Base-by-base conservation (phyloP, 345 rosid genomes). In the Citrus trifoliata region DNA sequence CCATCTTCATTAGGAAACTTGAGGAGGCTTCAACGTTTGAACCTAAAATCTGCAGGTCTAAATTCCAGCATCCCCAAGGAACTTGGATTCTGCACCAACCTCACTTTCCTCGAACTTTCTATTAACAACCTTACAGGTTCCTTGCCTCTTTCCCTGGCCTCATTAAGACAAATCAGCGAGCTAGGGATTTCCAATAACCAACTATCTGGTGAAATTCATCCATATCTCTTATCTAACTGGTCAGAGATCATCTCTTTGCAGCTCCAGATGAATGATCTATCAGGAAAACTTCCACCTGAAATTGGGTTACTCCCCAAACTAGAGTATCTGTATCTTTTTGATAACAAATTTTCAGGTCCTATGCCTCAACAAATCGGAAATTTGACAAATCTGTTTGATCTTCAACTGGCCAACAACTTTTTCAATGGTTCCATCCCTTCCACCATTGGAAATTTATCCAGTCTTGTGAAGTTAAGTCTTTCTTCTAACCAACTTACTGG, bases 351-450 rank as follows among this genome's bases (percentile, higher is more conserved):
- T 48, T 82, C 85, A n/a, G 86, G 88, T 65, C 65, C 85, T 5
- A 78, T 85, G 67, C 87, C 88, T 37, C 80, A 70, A 13, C 85
- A 86, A 59, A 28, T 82, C 28, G 86, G 82, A 16, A 82, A 84
- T 66, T 81, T 83, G 72, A 78, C 84, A 22, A 62, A 37, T 58
- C 71, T 86, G 14, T 33, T 67, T 5, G 84, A 81, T 37, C 74
- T 88, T 73, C 85, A 83, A 65, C 81, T 88, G 60, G 67, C 76
- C 77, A 19, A 81, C 77, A 86, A 86, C 85, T 59, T 56, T 51
- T 83, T 84, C 67, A 78, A 71, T 10, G 88, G 89, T 30, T 63
- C 66, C 66, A 80, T 88, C 70, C 89, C 91, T 66, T 77, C 81
- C 16, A 74, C 85, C 35, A 82, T 86, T 7, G 85, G 74, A 74